Percentiles rank a stretch among this genome's conserved stretches.
These are phyloP conservation scores for Malania oleifera DNA, from an alignment of 164 flowering plant genomes.

Conservation along the genomic window DNA sequence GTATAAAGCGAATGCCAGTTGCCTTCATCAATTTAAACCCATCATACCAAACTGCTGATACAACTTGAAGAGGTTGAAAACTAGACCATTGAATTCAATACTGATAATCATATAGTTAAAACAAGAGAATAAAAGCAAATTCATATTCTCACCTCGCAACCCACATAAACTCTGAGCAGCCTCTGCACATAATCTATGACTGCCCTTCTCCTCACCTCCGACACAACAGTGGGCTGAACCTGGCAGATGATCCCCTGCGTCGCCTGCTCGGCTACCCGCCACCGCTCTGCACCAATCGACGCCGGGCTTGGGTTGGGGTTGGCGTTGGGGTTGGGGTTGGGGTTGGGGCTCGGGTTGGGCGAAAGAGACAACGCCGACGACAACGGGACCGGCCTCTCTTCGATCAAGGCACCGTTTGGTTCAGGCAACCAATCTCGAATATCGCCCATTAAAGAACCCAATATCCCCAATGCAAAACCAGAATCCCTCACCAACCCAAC, in stretches of 20 bases:
- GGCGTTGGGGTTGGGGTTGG: too few species aligned
- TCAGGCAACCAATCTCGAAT: slow-evolving; percentile 30
- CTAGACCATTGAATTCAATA: slow-evolving; percentile 1
- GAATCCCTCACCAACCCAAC: not conserved
- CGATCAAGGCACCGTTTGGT: slow-evolving; percentile 15
- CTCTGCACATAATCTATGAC: slow-evolving; percentile 70
- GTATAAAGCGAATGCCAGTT: too few species aligned
- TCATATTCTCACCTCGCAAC: slow-evolving; percentile 52
- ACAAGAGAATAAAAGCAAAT: not conserved
- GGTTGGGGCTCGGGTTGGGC: slow-evolving; percentile 9
- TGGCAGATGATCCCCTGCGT: slow-evolving; percentile 34
- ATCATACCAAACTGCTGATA: too few species aligned
- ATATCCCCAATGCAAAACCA: not conserved
- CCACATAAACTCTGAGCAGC: slow-evolving; percentile 37
- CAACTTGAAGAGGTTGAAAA: not conserved
- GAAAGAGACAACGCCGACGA: slow-evolving; percentile 5
- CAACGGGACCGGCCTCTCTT: slow-evolving; percentile 14
- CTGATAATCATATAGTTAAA: not conserved
- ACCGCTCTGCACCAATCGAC: slow-evolving; percentile 15
- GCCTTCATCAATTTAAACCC: too few species aligned
- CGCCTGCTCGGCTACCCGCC: slow-evolving; percentile 33
- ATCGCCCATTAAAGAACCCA: slow-evolving; percentile 32
- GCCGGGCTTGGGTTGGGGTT: slow-evolving; percentile 10
- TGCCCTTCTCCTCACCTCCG: slow-evolving; percentile 56
- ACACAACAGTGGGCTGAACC: slow-evolving; percentile 45